phyloP scores from a whole-genome alignment of 306 rosid genomes.

The Phaseolus lunatus region DNA sequence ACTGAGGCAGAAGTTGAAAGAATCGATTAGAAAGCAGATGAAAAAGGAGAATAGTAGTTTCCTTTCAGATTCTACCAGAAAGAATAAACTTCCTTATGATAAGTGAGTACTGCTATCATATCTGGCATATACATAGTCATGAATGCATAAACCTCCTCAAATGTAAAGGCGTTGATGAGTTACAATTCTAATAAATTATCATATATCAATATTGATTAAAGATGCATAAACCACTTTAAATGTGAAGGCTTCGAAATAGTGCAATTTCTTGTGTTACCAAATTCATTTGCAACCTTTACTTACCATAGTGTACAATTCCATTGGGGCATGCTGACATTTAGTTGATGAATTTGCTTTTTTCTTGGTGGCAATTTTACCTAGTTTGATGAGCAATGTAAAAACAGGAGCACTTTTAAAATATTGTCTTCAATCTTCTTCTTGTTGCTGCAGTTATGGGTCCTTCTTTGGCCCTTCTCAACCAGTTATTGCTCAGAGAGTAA shows the following conservation, averaged over 20 bases:
- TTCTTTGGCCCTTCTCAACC: conserved; percentile 93
- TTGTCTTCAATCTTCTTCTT: conserved; percentile 24
- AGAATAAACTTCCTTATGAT: conserved; percentile 72
- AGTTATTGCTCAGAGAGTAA: conserved; percentile 79
- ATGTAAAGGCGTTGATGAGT: conserved; percentile 4
- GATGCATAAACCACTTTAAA: too few relatives aligned
- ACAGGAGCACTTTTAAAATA: not conserved
- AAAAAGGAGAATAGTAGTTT: conserved; percentile 59
- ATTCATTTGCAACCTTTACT: conserved; percentile 24
- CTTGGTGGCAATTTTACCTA: not conserved
- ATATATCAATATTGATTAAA: conserved; percentile 11
- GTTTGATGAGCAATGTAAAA: not conserved
- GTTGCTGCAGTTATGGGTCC: conserved; percentile 76
- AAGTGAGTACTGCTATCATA: conserved; percentile 66
- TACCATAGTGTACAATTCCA: not conserved
- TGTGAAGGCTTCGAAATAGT: conserved; percentile 39
- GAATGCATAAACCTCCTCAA: not conserved
- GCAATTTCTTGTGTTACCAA: conserved; percentile 6
- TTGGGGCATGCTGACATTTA: conserved; percentile 12
- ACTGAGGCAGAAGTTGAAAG: conserved; percentile 76
- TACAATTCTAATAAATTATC: not conserved
- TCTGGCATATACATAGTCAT: not conserved
- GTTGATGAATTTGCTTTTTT: conserved; percentile 3
- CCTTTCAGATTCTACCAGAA: conserved; percentile 45
- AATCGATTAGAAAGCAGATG: conserved; percentile 63